Conservation (phyloP, 176 grass and related monocot genomes). For the Oryza coarctata region DNA sequence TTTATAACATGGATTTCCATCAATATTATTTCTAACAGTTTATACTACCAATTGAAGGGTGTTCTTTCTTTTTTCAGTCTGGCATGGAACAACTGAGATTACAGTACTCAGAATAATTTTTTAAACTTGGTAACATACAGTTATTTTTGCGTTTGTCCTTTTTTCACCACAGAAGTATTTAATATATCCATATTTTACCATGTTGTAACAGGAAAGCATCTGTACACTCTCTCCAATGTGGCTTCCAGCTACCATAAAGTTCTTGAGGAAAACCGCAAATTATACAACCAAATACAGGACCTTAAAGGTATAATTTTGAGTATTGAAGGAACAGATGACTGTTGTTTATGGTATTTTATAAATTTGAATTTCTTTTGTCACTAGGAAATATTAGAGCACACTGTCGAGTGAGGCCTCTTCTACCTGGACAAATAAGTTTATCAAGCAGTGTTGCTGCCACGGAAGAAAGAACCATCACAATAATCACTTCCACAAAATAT, state of each 20-base stretch:
- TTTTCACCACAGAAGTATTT: constrained; percentile 7
- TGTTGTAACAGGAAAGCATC: constrained; percentile 58
- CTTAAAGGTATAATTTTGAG: constrained; percentile 73
- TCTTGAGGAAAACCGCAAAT: constrained; percentile 91
- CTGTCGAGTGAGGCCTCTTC: constrained; percentile 78
- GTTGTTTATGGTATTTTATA: constrained; percentile 1
- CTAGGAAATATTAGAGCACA: constrained; percentile 76
- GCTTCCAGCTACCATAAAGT: constrained; percentile 83
- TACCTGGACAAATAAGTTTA: constrained; percentile 53
- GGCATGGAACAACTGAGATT: constrained; percentile 69
- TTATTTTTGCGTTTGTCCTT: constrained; percentile 10
- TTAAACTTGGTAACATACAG: constrained; percentile 64
- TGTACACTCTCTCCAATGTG: constrained; percentile 55
- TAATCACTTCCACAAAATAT: constrained; percentile 73
- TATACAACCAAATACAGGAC: constrained; percentile 93
- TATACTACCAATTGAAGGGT: constrained; percentile 52
- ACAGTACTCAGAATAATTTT: constrained; percentile 58
- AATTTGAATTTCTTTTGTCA: not conserved
- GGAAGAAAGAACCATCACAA: constrained; percentile 76
- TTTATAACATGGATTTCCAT: constrained; percentile 23
- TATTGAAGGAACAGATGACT: constrained; percentile 6
- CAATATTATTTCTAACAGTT: constrained; percentile 30
- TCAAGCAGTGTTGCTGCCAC: constrained; percentile 55
- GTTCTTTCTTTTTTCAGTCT: constrained; percentile 57
- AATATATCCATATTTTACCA: not conserved